Evolutionary conservation across 805 yeast genomes (phyloP).

Genomic region (Starmera caribaea): DNA sequence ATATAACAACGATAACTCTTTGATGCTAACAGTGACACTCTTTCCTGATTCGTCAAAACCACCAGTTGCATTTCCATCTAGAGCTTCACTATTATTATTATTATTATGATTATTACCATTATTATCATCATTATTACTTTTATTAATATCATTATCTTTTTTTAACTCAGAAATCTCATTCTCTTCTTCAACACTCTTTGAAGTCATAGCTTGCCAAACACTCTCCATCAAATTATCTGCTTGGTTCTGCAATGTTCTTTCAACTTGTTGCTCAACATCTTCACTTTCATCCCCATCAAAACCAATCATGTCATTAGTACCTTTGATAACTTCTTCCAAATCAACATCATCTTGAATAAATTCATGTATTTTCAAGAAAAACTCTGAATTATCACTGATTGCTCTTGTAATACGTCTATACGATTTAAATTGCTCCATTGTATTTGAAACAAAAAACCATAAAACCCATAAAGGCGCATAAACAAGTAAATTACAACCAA

Average conservation of each 20-base stretch:
- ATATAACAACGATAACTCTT: conserved; percentile 19
- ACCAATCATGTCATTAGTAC: neutral
- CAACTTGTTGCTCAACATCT: conserved; percentile 21
- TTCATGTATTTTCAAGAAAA: conserved; percentile 13
- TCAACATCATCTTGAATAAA: conserved; percentile 1
- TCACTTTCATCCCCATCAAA: conserved; percentile 4
- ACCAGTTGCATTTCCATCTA: no score
- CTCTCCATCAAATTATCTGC: conserved; percentile 60
- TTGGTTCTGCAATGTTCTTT: conserved; percentile 42
- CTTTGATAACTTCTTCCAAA: neutral
- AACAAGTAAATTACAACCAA: conserved; percentile 34
- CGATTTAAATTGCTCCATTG: conserved; percentile 31
- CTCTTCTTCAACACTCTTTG: conserved; percentile 16
- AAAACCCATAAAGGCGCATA: conserved; percentile 55
- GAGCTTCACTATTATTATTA: no score
- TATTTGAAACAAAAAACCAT: conserved; percentile 41
- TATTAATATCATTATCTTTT: no score
- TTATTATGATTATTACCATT: no score
- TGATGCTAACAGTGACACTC: conserved; percentile 18
- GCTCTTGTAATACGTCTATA: conserved; percentile 25
- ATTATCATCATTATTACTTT: no score
- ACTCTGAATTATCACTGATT: conserved; percentile 17
- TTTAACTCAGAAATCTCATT: neutral
- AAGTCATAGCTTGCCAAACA: conserved; percentile 47
- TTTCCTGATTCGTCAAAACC: neutral